These are phyloP conservation scores for Podaxis sp. DNA, from an alignment of 768 basidiomycete species.

Conservation along the genomic window DNA sequence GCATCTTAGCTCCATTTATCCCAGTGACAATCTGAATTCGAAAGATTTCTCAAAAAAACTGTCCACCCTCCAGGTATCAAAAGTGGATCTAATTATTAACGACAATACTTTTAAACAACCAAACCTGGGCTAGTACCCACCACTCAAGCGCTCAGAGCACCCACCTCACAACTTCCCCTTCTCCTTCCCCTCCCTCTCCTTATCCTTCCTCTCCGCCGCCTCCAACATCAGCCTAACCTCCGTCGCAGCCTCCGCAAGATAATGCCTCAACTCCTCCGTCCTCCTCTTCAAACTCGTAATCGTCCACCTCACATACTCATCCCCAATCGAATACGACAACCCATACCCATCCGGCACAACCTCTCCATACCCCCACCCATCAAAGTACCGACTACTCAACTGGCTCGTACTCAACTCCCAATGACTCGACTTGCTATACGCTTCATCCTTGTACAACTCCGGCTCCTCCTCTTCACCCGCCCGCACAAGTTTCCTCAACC, in stretches of 20 bases:
- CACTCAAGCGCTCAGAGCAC: too few species aligned
- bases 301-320: slow-evolving; percentile 84
- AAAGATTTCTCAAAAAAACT: not conserved
- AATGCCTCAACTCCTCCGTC: slow-evolving; percentile 57
- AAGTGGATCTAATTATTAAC: not conserved
- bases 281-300: slow-evolving; percentile 68
- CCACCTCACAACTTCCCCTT: slow-evolving; percentile 14
- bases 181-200: slow-evolving; percentile 17
- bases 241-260: slow-evolving; percentile 75
- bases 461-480: slow-evolving; percentile 68
- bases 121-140: too few species aligned
- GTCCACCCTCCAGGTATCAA: not conserved
- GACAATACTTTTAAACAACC: not conserved
- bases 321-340: slow-evolving; percentile 84
- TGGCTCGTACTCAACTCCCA: slow-evolving; percentile 96
- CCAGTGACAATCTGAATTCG: too few species aligned
- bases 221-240: slow-evolving; percentile 78
- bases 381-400: slow-evolving; percentile 73
- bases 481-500: too few species aligned
- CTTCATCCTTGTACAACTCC: slow-evolving; percentile 68
- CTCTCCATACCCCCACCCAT: slow-evolving; percentile 96
- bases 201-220: slow-evolving; percentile 44
- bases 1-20: not conserved
- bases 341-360: slow-evolving; percentile 94
- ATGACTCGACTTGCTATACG: slow-evolving; percentile 66